phyloP scores from a whole-genome alignment of 2,329 filamentous ascomycete genomes.

The Pyrenophora tritici-repentis region DNA sequence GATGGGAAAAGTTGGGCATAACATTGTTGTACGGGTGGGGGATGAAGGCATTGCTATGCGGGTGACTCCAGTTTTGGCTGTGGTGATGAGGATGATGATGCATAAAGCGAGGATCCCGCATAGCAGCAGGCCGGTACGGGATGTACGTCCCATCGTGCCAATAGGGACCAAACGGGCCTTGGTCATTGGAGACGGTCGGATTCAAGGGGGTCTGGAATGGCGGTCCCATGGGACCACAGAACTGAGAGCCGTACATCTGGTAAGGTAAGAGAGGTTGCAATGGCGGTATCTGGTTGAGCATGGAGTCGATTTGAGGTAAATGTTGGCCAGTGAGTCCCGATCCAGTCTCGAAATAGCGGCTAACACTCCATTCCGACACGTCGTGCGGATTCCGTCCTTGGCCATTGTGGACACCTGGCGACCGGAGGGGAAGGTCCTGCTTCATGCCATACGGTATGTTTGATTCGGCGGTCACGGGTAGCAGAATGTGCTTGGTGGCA shows the following conservation, averaged over 20 bases:
- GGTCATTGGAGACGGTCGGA: conserved; percentile 49
- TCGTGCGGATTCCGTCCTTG: conserved; percentile 28
- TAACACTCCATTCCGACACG: conserved; percentile 42
- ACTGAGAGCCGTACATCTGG: conserved; percentile 47
- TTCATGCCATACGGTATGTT: conserved; percentile 39
- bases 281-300: conserved; percentile 63
- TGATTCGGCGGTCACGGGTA: conserved; percentile 63
- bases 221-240: conserved; percentile 39
- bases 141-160: conserved; percentile 51
- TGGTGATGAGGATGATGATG: conserved; percentile 26
- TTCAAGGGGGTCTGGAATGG: conserved; percentile 43
- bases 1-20: conserved; percentile 30
- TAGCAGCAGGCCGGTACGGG: conserved; percentile 48
- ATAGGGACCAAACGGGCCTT: conserved; percentile 49
- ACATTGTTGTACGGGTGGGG: conserved; percentile 34
- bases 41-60: conserved; percentile 36
- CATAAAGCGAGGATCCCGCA: conserved; percentile 47
- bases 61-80: conserved; percentile 38
- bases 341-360: conserved; percentile 44
- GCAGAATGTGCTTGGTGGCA: conserved; percentile 79
- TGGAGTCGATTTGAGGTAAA: conserved; percentile 62
- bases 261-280: conserved; percentile 61
- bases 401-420: conserved; percentile 27
- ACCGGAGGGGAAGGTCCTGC: conserved; percentile 46
- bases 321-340: conserved; percentile 48